These are phyloP conservation scores for Metarhizium robertsii DNA, from an alignment of 2,329 filamentous ascomycete genomes.

Conservation along the genomic window DNA sequence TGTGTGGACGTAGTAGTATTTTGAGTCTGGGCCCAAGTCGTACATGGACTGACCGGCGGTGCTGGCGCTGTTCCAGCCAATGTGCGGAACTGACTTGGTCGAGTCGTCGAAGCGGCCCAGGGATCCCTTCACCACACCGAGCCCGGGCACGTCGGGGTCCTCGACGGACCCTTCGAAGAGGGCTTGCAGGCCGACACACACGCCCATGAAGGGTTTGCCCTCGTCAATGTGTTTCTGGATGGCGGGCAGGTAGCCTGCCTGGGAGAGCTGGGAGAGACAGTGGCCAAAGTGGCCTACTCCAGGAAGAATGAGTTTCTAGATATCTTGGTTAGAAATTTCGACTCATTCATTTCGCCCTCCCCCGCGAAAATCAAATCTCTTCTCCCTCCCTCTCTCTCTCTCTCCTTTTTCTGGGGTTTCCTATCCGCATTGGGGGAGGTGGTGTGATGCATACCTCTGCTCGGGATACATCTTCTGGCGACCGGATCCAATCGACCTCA, in stretches of 20 bases:
- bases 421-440: no score
- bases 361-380: no score
- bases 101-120: slow-evolving; percentile 69
- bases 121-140: slow-evolving; percentile 62
- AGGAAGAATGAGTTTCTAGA: slow-evolving; percentile 82
- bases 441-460: slow-evolving; percentile 55
- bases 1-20: slow-evolving; percentile 98
- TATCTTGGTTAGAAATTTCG: background rate
- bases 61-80: slow-evolving; percentile 93
- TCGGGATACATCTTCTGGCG: slow-evolving; percentile 71
- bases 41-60: slow-evolving; percentile 54
- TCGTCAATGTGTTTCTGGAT: slow-evolving; percentile 73
- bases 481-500: slow-evolving; percentile 82
- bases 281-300: slow-evolving; percentile 97
- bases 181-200: slow-evolving; percentile 90
- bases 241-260: slow-evolving; percentile 75
- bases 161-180: slow-evolving; percentile 83
- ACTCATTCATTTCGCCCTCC: no score
- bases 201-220: slow-evolving; percentile 97
- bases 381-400: no score
- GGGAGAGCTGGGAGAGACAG: slow-evolving; percentile 75
- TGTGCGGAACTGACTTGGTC: slow-evolving; percentile 91
- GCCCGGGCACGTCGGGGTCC: slow-evolving; percentile 58
- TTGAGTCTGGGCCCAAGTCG: slow-evolving; percentile 68
- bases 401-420: no score